phyloP scores from a whole-genome alignment of 2,329 filamentous ascomycete genomes.

The Aspergillus fumigatiaffinis region DNA sequence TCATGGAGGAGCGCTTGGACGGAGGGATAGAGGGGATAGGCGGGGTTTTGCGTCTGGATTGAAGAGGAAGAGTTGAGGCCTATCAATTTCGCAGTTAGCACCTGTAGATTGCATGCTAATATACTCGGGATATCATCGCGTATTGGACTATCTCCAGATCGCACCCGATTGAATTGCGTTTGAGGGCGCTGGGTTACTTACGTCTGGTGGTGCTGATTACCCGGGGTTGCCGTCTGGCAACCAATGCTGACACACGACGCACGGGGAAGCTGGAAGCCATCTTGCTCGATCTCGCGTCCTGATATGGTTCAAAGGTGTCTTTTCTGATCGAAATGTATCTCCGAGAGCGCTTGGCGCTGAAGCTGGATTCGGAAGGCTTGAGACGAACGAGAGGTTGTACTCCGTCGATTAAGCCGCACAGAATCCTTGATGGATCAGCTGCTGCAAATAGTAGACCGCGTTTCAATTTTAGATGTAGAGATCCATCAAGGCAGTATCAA shows the following conservation, averaged over 20 bases:
- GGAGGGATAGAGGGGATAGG: conserved; percentile 62
- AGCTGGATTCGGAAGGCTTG: conserved; percentile 19
- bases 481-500: conserved; percentile 16
- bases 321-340: background rate
- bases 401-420: conserved; percentile 16
- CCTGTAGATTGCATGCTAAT: background rate
- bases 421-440: conserved; percentile 9
- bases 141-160: background rate
- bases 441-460: conserved; percentile 2
- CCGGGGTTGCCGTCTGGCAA: conserved; percentile 33
- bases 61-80: conserved; percentile 35
- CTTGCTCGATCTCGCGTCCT: conserved; percentile 4
- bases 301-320: background rate
- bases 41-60: conserved; percentile 38
- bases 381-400: conserved; percentile 24
- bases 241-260: conserved; percentile 30
- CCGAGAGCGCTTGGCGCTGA: conserved; percentile 11
- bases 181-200: conserved; percentile 24
- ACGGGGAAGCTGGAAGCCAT: conserved; percentile 34
- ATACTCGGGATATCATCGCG: background rate
- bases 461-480: conserved; percentile 7
- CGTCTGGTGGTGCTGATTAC: conserved; percentile 28
- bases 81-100: conserved; percentile 6
- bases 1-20: conserved; percentile 76
- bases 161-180: background rate